Percentiles rank a stretch among this genome's conserved stretches.
Conservation (phyloP, 352 stramenopile species). For the Pythium dissotocum region DNA sequence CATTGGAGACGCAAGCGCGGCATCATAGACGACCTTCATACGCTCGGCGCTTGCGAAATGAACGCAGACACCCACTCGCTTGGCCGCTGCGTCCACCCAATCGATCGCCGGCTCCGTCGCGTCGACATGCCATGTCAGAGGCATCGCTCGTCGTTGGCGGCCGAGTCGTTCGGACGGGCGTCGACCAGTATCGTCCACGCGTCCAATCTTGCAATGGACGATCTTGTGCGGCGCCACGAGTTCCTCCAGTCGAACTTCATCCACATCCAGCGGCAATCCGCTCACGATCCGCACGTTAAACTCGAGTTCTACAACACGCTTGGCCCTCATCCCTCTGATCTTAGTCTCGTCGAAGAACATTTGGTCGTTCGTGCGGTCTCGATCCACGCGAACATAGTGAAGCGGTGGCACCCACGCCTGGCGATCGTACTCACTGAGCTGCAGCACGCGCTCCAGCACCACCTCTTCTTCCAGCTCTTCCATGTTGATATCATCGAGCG, state of each 20-base stretch:
- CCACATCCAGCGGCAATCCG: conserved; percentile 1
- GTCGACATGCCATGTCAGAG: not conserved
- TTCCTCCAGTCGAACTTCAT: conserved; percentile 7
- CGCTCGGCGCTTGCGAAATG: not conserved
- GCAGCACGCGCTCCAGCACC: not conserved
- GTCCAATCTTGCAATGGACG: conserved; percentile 2
- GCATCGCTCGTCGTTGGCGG: conserved; percentile 2
- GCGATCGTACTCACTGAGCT: conserved; percentile 6
- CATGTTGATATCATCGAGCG: not conserved
- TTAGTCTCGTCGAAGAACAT: conserved; percentile 9
- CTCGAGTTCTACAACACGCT: not conserved
- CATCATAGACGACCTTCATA: not conserved
- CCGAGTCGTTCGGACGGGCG: not conserved
- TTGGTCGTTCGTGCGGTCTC: not conserved
- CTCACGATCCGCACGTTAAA: conserved; percentile 13
- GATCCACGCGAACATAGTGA: not conserved
- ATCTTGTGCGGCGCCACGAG: not conserved
- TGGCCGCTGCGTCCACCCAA: not conserved
- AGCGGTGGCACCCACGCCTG: conserved; percentile 11
- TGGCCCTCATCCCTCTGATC: not conserved
- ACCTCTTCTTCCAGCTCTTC: conserved; percentile 1
- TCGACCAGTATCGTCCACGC: not conserved
- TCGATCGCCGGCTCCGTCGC: not conserved
- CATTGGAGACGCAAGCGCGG: not conserved
- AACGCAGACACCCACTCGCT: not conserved